Evolutionary conservation across 257 asterid species (phyloP), one percentile per base, ranked within the genome.

Genomic region (Plantago ovata): DNA sequence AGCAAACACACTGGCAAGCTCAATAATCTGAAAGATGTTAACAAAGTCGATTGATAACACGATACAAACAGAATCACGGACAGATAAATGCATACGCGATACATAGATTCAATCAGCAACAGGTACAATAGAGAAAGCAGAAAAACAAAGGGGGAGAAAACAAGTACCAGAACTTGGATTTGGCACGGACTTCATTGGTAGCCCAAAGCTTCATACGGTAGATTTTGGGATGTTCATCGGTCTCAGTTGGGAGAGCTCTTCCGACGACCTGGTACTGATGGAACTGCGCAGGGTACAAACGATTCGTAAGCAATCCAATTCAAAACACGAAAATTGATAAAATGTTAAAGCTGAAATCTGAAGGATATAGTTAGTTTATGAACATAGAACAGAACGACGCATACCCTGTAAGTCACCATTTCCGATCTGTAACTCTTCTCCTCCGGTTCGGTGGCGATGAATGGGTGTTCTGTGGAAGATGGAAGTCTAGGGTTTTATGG

Each of bases 121-220:
- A 28, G 3, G 6, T 28, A 44, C 8, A 18, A 54, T 6, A 3
- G 6, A 42, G 18, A 21, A 9, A n/a, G 60, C 22, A 58, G 13
- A 53, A 20, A 49, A 22, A 13, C 33, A 7, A 46, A 14, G 60
- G 16, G 16, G 4, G 20, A 9, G 21, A 56, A n/a, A 67, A 65
- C 3, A 44, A 28, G 3, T 78, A 78, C 96, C 96, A 87, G 68
- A 87, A 87, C 67, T 87, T 87, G 67, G 96, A 87, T 54, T 87
- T 87, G 13, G 96, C 93, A 14, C 96, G 96, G 69, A 87, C 96
- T 74, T 87, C 96, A 64, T 87, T 87, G 48, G 96, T 87, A 13
- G 93, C 93, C 96, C 96, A 87, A 7, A 87, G 96, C 82, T 87
- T 87, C 96, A 87, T 87, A 22, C 96, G 79, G 74, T 84, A 87